Conservation (phyloP, 2,329 filamentous ascomycete genomes). For the Alternaria ventricosa region DNA sequence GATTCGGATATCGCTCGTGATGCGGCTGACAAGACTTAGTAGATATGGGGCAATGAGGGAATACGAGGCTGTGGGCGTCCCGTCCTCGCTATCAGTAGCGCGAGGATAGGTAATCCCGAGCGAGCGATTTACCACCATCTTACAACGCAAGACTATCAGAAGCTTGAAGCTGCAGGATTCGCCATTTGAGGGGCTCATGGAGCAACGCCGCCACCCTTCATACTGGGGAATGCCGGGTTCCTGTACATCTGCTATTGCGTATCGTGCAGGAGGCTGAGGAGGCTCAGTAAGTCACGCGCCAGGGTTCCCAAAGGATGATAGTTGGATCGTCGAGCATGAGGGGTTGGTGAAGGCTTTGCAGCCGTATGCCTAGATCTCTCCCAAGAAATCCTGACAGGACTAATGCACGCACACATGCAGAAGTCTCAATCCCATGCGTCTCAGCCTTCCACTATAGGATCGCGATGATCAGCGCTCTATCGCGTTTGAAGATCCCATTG, state of each 20-base stretch:
- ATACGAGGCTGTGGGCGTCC: constrained; percentile 42
- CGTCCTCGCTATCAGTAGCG: constrained; percentile 39
- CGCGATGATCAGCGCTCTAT: not conserved
- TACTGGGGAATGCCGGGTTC: constrained; percentile 59
- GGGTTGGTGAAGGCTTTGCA: constrained; percentile 27
- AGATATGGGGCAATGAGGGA: constrained; percentile 38
- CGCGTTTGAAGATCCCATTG: not conserved
- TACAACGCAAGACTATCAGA: constrained; percentile 58
- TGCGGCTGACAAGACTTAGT: constrained; percentile 34
- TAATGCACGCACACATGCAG: not conserved
- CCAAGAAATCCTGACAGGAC: not conserved
- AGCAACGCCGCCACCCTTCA: constrained; percentile 64
- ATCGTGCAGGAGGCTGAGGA: constrained; percentile 63
- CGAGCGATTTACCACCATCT: constrained; percentile 48
- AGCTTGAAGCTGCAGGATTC: constrained; percentile 60
- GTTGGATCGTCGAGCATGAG: constrained; percentile 31
- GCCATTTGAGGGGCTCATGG: constrained; percentile 60
- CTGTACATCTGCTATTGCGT: constrained; percentile 57
- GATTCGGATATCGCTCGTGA: constrained; percentile 28
- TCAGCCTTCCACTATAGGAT: not conserved
- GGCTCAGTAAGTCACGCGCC: constrained; percentile 46
- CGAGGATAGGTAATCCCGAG: constrained; percentile 30
- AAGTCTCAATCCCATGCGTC: not conserved
- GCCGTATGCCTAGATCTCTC: not conserved
- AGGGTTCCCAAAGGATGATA: constrained; percentile 30